Conservation (phyloP, 1,139 yeast genomes). For the Blastobotrys arbuscula region DNA sequence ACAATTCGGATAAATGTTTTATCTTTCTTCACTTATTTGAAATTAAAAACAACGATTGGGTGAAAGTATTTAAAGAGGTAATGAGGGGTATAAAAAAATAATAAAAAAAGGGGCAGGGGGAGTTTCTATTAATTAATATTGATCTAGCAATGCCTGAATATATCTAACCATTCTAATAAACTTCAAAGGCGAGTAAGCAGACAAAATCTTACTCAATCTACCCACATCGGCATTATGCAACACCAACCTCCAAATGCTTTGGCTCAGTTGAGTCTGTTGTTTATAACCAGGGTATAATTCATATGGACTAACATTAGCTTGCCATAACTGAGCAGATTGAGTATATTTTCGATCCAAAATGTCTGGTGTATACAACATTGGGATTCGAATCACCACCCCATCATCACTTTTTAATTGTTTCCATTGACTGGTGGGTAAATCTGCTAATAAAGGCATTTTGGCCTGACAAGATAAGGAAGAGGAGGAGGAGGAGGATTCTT, state of each 20-base stretch:
- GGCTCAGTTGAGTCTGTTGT: neutral
- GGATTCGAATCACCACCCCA: conserved; percentile 4
- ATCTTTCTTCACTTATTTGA: too few relatives aligned
- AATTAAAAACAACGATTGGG: too few relatives aligned
- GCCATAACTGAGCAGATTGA: neutral
- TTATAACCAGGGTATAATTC: conserved; percentile 6
- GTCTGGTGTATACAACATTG: conserved; percentile 13
- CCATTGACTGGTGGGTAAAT: conserved; percentile 7
- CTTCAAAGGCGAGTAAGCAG: conserved; percentile 3
- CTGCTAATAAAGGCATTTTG: conserved; percentile 9
- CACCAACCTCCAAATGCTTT: neutral
- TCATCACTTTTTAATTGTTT: neutral
- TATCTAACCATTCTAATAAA: conserved; percentile 1
- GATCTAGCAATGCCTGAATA: conserved; percentile 7
- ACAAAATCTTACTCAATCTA: neutral
- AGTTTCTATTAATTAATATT: neutral
- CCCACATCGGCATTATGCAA: conserved; percentile 1
- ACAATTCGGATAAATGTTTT: too few relatives aligned
- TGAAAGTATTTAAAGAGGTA: too few relatives aligned
- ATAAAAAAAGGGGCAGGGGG: too few relatives aligned
- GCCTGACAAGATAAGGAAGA: conserved; percentile 1
- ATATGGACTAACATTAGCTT: neutral
- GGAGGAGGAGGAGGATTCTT: neutral
- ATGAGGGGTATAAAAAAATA: too few relatives aligned
- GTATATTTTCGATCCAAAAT: conserved; percentile 9